Conservation (phyloP, 768 basidiomycete species). For the Rhizopogon salebrosus region DNA sequence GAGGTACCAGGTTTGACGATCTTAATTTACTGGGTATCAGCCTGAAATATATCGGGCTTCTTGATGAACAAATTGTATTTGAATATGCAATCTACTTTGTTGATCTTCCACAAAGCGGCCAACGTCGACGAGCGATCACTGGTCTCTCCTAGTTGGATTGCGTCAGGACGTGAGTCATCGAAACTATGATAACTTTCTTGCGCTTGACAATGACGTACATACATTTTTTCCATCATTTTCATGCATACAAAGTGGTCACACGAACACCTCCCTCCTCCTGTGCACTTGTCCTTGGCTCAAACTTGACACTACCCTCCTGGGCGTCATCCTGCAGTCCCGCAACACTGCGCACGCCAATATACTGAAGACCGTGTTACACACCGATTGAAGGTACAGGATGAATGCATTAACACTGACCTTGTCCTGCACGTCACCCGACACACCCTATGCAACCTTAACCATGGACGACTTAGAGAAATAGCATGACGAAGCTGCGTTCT, state of each 20-base stretch:
- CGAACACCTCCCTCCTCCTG: slow-evolving; percentile 96
- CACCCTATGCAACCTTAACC: slow-evolving; percentile 95
- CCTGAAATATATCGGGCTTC: too few species aligned
- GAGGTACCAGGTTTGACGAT: too few species aligned
- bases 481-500: slow-evolving; percentile 93
- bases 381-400: slow-evolving; percentile 80
- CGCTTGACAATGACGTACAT: slow-evolving; percentile 1
- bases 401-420: slow-evolving; percentile 94
- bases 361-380: slow-evolving; percentile 92
- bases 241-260: neutral
- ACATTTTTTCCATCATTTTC: neutral
- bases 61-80: too few species aligned
- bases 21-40: too few species aligned
- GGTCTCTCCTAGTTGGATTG: too few species aligned
- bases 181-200: too few species aligned
- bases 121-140: too few species aligned
- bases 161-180: too few species aligned
- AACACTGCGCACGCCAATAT: slow-evolving; percentile 76
- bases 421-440: slow-evolving; percentile 95
- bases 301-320: slow-evolving; percentile 62
- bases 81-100: too few species aligned
- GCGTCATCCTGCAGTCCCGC: slow-evolving; percentile 64
- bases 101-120: too few species aligned
- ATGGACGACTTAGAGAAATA: slow-evolving; percentile 55
- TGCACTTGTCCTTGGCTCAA: slow-evolving; percentile 91